Base-by-base conservation (phyloP, 768 basidiomycete species). In the Phylloporus sp. region DNA sequence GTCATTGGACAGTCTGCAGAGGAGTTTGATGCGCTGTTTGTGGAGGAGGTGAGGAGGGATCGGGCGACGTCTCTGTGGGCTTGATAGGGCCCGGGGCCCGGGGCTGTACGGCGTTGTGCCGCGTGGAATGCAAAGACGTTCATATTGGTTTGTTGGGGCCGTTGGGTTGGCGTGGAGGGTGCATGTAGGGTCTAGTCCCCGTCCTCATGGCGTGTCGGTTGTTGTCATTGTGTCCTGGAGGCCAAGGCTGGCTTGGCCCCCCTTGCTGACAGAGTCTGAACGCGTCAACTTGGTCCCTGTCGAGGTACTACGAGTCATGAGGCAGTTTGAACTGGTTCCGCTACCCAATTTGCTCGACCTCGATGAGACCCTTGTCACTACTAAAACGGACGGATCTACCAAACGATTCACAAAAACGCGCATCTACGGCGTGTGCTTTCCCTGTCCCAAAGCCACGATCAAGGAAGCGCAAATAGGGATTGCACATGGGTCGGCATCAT, bases 1-100 rank as follows among this genome's bases (percentile, higher is more conserved):
- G 90, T 94, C 5, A 91, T 96, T 52, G 90, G 90, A 6, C 82
- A 90, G 50, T 79, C 77, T 17, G 74, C 80, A 4, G 81, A 84
- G 49, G 86, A 90, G 59, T 95, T 95, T 55, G 90, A 95, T 54
- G 77, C 75, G 39, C 59, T 96, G 53, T 96, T 96, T 53, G 42
- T 38, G 27, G 65, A 59, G 23, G 54, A 37, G 3, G 43, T 40
- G 13, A 44, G 52, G 24, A 38, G 39, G 37, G 45, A 40, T 31
- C 31, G 26, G 10, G 44, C 35, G 13, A 10, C 45, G 17, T 28
- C 43, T 4, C 32, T 49, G 41, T 57, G 50, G 63, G 53, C 44
- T n/a, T 56, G 43, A 54, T n/a, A n/a, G n/a, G n/a, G n/a, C n/a
- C n/a, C n/a, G n/a, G n/a, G n/a, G n/a, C n/a, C n/a, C n/a, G n/a